phyloP scores from a whole-genome alignment of 352 stramenopile genomes.

The Phytophthora sp. region DNA sequence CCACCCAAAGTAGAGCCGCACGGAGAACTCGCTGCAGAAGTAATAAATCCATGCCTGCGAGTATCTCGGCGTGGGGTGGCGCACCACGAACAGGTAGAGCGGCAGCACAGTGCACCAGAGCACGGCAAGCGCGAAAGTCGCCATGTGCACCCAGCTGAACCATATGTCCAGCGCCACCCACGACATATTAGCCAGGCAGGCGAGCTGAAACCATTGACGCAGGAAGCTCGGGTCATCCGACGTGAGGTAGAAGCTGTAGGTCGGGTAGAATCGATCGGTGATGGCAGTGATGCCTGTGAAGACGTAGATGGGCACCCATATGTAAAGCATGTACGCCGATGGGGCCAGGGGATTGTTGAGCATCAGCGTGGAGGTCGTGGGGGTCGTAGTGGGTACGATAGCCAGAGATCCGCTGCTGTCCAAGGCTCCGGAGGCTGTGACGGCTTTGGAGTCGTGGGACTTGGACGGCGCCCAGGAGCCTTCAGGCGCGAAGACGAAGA shows the following conservation, averaged over 20 bases:
- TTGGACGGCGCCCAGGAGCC: conserved; percentile 34
- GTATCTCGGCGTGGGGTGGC: conserved; percentile 50
- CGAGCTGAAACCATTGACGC: conserved; percentile 59
- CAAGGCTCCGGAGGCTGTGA: conserved; percentile 15
- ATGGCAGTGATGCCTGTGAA: conserved; percentile 51
- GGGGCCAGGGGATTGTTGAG: conserved; percentile 50
- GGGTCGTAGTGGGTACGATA: conserved; percentile 7
- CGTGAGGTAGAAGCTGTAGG: conserved; percentile 64
- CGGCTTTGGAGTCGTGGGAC: background rate
- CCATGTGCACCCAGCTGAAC: conserved; percentile 61
- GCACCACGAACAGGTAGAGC: conserved; percentile 64
- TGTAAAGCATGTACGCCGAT: conserved; percentile 51
- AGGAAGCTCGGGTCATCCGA: conserved; percentile 52
- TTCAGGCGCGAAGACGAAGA: conserved; percentile 43
- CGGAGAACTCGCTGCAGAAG: conserved; percentile 62
- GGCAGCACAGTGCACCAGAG: conserved; percentile 63
- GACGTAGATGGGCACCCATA: conserved; percentile 65
- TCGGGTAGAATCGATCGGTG: conserved; percentile 60
- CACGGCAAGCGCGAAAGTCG: conserved; percentile 58
- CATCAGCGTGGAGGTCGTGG: conserved; percentile 34
- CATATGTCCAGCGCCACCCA: conserved; percentile 59
- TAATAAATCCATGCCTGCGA: conserved; percentile 58
- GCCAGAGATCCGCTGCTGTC: conserved; percentile 36
- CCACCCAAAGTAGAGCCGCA: conserved; percentile 68
- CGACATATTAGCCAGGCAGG: conserved; percentile 56